phyloP scores from a whole-genome alignment of 2,329 filamentous ascomycete species.

The Aspergillus calidoustus region DNA sequence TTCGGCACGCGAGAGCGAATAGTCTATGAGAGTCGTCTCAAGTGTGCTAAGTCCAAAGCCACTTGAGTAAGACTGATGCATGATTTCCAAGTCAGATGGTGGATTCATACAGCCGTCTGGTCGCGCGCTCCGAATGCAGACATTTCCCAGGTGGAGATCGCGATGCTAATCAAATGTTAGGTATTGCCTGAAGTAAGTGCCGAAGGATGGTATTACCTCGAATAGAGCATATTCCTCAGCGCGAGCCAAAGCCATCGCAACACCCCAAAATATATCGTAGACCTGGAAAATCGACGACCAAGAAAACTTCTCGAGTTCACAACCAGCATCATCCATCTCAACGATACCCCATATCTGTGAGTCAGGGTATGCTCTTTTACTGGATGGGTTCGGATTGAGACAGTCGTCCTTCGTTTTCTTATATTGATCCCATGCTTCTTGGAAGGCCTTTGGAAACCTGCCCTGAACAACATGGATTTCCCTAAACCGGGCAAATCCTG shows the following conservation, averaged over 20 bases:
- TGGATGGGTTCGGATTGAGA: conserved; percentile 61
- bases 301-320: conserved; percentile 56
- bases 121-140: conserved; percentile 57
- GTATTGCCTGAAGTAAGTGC: background rate
- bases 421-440: conserved; percentile 49
- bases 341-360: conserved; percentile 66
- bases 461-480: conserved; percentile 64
- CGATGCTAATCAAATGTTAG: conserved; percentile 53
- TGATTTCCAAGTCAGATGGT: conserved; percentile 37
- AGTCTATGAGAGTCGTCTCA: conserved; percentile 69
- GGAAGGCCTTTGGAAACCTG: conserved; percentile 57
- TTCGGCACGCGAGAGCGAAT: conserved; percentile 67
- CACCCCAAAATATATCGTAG: conserved; percentile 71
- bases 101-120: conserved; percentile 38
- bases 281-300: conserved; percentile 53
- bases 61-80: conserved; percentile 39
- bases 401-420: conserved; percentile 49
- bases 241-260: conserved; percentile 64
- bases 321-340: conserved; percentile 69
- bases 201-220: conserved; percentile 47
- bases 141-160: conserved; percentile 69
- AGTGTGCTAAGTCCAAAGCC: conserved; percentile 59
- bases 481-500: conserved; percentile 66
- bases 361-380: conserved; percentile 57
- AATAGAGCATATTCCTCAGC: conserved; percentile 65